Evolutionary conservation across 331 rosid genomes (phyloP), one percentile per base, ranked within the genome.

Genomic region (Malus hybrid): DNA sequence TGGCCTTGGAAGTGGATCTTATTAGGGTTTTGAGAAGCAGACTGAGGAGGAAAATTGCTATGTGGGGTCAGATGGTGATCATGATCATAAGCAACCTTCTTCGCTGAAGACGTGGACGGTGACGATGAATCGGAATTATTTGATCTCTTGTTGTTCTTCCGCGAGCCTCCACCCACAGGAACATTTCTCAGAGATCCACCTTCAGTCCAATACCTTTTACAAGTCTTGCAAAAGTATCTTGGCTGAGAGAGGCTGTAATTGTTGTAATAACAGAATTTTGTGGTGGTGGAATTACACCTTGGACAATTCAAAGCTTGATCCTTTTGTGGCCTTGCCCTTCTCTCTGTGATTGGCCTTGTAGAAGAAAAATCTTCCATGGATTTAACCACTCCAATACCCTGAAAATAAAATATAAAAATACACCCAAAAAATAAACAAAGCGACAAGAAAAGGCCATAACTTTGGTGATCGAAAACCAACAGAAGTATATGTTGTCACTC

Each of bases 101-200:
- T 88, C 11, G 85, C 48, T 69, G 88, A 39, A 44, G 83, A 20
- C 3, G 80, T 9, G 12, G 82, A n/a, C 4, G 83, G 50, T 26
- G 89, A 5, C 15, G 89, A 71, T 10, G 75, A 19, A 10, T 52
- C 57, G 57, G 10, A 52, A 52, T 52, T 15, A 50, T 74, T 30
- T 5, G 92, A 70, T 83, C 96, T 88, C 71, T 93, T 93, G 89
- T 90, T 58, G 28, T 36, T 93, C 82, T 93, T 93, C 77, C 98
- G 81, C n/a, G 98, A 90, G 30, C 98, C 96, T 52, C 98, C 98
- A 69, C 98, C 98, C 2, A 93, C 98, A 7, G 98, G 98, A 75
- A 93, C 95, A 73, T 87, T 93, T 70, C 98, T 87, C 28, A 93
- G 74, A 24, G 98, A 90, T 6, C 98, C 98, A 74, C 98, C 98